Base-by-base conservation (phyloP, 2,329 filamentous ascomycete genomes). In the Hawksworthiomyces lignivorus region DNA sequence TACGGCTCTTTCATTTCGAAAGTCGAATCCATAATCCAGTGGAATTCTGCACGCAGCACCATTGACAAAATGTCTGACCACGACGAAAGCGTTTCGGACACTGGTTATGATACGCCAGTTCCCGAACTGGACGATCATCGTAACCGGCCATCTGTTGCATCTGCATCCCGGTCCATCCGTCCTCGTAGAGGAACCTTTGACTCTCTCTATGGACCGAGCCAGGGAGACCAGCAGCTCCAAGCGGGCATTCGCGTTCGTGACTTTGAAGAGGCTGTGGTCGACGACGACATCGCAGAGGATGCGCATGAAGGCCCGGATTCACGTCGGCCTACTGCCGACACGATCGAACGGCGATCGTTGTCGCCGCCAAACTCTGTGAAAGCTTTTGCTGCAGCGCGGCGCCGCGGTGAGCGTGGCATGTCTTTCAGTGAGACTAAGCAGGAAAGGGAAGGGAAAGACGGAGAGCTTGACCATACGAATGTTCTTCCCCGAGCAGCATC, bases 281-380 rank as follows among this genome's bases (percentile, higher is more conserved):
- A 94, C 51, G 89, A 95, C 40, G 82, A 85, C 31, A 71, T 64
- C 50, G 66, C 64, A 12, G 65, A 65, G 18, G 50, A 60, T 7
- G 70, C 72, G n/a, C 64, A 65, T 7, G 58, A 57, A 15, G 51
- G 56, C 24, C 60, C 64, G 7, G 70, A 65, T 28, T 66, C 64
- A 44, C 75, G 77, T 14, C 72, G 75, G 43, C 69, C 73, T 43
- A 75, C 75, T 38, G 66, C 82, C 41, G 72, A 72, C 24, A 76
- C 75, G 2, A 61, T 69, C 19, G 73, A 76, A 18, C 77, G 75
- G 36, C 75, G 87, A 42, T 87, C 86, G 1, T 68, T 77, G 3
- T 97, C 92, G 6, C 90, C 90, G 10, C 92, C 92, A 7, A 98
- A 96, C 62, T 98, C 92, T 0, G 88, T 98, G 39, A 94, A 97